phyloP scores from a whole-genome alignment of 1,284 basidiomycete genomes.

The Rhodotorula glutinis region DNA sequence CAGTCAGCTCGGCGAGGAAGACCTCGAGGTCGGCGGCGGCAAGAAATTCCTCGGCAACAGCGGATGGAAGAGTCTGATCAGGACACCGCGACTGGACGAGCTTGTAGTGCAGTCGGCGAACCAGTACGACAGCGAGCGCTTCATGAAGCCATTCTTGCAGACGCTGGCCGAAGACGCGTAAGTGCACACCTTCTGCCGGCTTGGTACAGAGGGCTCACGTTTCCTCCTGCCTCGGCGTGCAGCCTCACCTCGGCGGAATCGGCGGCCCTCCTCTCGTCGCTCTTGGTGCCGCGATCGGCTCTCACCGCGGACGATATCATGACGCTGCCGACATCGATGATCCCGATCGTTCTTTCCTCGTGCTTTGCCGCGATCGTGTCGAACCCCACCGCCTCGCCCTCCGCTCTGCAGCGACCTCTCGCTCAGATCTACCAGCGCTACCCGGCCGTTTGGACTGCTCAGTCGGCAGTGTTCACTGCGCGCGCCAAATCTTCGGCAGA shows the following conservation, averaged over 20 bases:
- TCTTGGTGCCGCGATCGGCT: slow-evolving; percentile 22
- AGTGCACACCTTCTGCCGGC: not conserved
- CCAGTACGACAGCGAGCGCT: slow-evolving; percentile 35
- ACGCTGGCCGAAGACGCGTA: slow-evolving; percentile 32
- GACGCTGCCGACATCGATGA: slow-evolving; percentile 24
- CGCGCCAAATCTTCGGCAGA: slow-evolving; percentile 2
- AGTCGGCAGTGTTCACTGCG: slow-evolving; percentile 10
- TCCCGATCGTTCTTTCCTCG: slow-evolving; percentile 20
- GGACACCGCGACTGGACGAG: slow-evolving; percentile 31
- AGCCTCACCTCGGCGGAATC: slow-evolving; percentile 23
- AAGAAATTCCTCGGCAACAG: slow-evolving; percentile 37
- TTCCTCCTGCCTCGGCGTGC: not conserved
- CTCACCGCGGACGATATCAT: slow-evolving; percentile 7
- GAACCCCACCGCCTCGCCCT: slow-evolving; percentile 9
- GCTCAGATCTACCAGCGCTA: slow-evolving; percentile 38
- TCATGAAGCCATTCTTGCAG: slow-evolving; percentile 38
- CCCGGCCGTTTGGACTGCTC: slow-evolving; percentile 28
- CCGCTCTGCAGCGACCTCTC: slow-evolving; percentile 26
- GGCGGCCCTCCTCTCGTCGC: slow-evolving; percentile 19
- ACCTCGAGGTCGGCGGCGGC: slow-evolving; percentile 26
- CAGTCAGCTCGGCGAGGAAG: slow-evolving; percentile 30
- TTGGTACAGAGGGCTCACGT: too few species aligned
- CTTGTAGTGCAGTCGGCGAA: slow-evolving; percentile 33
- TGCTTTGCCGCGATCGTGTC: slow-evolving; percentile 14
- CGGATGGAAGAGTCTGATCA: slow-evolving; percentile 36